phyloP scores from a whole-genome alignment of 129 eudicot genomes.

The Cynara cardunculus region DNA sequence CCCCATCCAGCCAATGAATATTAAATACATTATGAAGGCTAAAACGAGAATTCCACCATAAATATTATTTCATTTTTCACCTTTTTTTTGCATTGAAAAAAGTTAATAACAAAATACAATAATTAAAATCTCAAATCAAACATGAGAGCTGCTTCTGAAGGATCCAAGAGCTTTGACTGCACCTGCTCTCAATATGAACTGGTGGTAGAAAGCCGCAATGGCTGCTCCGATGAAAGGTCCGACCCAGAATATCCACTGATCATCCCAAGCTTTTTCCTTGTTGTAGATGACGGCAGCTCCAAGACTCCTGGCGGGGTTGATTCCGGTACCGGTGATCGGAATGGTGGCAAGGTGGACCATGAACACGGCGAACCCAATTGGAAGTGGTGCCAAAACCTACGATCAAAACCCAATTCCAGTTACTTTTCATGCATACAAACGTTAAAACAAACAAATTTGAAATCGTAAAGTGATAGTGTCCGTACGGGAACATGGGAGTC shows the following conservation, averaged over 20 bases:
- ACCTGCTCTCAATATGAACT: conserved; percentile 77
- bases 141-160: conserved; percentile 62
- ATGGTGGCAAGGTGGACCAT: conserved; percentile 90
- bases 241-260: conserved; percentile 91
- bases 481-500: conserved; percentile 87
- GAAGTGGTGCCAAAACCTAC: conserved; percentile 85
- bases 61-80: conserved; percentile 20
- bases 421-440: neutral
- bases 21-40: neutral
- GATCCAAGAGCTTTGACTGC: conserved; percentile 79
- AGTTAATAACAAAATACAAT: conserved; percentile 21
- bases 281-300: conserved; percentile 86
- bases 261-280: conserved; percentile 63
- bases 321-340: conserved; percentile 87
- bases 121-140: conserved; percentile 22
- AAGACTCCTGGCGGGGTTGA: conserved; percentile 84
- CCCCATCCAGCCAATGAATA: neutral
- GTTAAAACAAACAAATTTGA: neutral
- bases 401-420: neutral
- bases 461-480: neutral
- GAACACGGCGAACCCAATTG: conserved; percentile 83
- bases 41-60: conserved; percentile 12
- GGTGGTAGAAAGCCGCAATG: conserved; percentile 90
- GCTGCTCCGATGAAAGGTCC: conserved; percentile 91
- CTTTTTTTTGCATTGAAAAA: neutral